phyloP scores from a whole-genome alignment of 75 land plant genomes.

The Selaginella tamariscina region DNA sequence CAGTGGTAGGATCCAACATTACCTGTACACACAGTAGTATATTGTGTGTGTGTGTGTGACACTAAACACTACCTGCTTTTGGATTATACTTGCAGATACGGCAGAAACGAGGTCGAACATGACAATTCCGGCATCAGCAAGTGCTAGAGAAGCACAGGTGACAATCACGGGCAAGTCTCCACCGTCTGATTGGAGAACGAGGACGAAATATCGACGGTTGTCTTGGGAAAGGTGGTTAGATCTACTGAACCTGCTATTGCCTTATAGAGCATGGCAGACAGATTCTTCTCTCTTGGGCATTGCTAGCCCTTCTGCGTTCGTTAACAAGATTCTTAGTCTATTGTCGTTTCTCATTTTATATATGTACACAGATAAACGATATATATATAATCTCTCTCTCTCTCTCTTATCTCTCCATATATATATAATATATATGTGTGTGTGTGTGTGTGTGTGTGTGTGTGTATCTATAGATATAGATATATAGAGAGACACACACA shows the following conservation, averaged over 20 bases:
- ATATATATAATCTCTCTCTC: no score
- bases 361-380: no score
- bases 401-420: no score
- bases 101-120: conserved; percentile 91
- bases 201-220: conserved; percentile 98
- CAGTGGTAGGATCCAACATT: conserved; percentile 56
- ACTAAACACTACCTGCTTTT: no score
- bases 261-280: conserved; percentile 72
- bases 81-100: conserved; percentile 29
- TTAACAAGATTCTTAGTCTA: no score
- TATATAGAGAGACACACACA: no score
- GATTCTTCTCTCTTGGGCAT: conserved; percentile 54
- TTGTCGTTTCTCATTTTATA: no score
- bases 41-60: no score
- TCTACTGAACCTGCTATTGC: conserved; percentile 88
- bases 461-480: no score
- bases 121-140: conserved; percentile 93
- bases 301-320: not conserved
- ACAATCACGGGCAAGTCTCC: conserved; percentile 82
- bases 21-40: no score
- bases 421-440: no score
- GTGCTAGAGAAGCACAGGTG: conserved; percentile 84
- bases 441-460: no score
- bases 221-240: conserved; percentile 83
- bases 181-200: conserved; percentile 94